A percentile compares a stretch with the other conserved stretches of the same genome.
phyloP scores from a whole-genome alignment of 768 basidiomycete genomes.

The Collybia sordida region DNA sequence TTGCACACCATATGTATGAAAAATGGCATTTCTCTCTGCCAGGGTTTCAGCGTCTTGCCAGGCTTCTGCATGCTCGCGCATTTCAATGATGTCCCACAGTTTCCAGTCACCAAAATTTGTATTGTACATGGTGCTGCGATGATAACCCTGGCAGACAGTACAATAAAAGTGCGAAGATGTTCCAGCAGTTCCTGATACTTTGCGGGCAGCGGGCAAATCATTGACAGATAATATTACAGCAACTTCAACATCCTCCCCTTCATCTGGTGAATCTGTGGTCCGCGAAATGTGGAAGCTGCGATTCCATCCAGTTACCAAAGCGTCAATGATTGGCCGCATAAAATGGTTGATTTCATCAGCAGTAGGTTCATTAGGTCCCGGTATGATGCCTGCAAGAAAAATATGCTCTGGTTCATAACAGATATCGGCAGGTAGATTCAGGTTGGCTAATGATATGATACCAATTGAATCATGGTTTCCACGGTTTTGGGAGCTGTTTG shows the following conservation, averaged over 20 bases:
- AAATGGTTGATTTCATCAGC: slow-evolving; percentile 28
- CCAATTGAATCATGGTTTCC: slow-evolving; percentile 27
- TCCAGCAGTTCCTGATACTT: slow-evolving; percentile 22
- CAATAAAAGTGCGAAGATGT: slow-evolving; percentile 26
- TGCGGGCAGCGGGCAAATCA: slow-evolving; percentile 18
- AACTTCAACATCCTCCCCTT: neutral
- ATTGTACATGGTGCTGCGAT: slow-evolving; percentile 9
- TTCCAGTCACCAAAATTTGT: slow-evolving; percentile 15
- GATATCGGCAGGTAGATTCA: slow-evolving; percentile 30
- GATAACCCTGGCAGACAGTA: slow-evolving; percentile 23
- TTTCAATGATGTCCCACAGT: slow-evolving; percentile 2
- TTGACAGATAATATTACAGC: neutral
- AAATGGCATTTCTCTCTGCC: slow-evolving; percentile 12
- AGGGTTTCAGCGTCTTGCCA: slow-evolving; percentile 17
- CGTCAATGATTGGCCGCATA: slow-evolving; percentile 26
- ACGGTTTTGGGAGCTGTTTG: slow-evolving; percentile 20
- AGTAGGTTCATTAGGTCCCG: slow-evolving; percentile 25
- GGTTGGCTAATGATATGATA: slow-evolving; percentile 27
- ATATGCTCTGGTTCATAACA: slow-evolving; percentile 32
- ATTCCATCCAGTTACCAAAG: slow-evolving; percentile 11
- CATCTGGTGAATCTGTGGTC: neutral
- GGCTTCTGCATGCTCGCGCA: slow-evolving; percentile 14
- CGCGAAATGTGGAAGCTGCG: slow-evolving; percentile 25
- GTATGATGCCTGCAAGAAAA: slow-evolving; percentile 27
- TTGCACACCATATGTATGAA: slow-evolving; percentile 20